Conservation (phyloP, 2,329 filamentous ascomycete species). For the Paecilomyces variotii region DNA sequence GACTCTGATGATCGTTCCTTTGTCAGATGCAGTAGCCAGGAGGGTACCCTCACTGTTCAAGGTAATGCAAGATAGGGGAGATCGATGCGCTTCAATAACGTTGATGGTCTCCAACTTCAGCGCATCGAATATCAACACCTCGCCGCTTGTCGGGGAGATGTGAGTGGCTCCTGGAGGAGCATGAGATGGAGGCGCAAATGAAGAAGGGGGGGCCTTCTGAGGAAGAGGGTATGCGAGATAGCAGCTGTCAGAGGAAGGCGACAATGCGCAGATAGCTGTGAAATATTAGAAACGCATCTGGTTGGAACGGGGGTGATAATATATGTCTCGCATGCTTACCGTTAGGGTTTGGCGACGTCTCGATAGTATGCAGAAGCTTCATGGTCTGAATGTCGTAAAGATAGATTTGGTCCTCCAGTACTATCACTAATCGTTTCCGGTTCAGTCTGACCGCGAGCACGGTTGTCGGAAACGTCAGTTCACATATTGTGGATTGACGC, state of each 20-base stretch:
- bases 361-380: slow-evolving; percentile 85
- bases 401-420: slow-evolving; percentile 94
- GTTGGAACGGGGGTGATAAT: neutral
- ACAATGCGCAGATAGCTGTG: slow-evolving; percentile 78
- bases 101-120: slow-evolving; percentile 86
- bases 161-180: slow-evolving; percentile 69
- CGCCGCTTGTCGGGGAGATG: slow-evolving; percentile 76
- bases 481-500: slow-evolving; percentile 83
- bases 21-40: slow-evolving; percentile 90
- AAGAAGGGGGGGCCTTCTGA: slow-evolving; percentile 47
- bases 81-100: slow-evolving; percentile 89
- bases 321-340: slow-evolving; percentile 34
- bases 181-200: slow-evolving; percentile 61
- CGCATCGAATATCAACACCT: slow-evolving; percentile 89
- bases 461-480: slow-evolving; percentile 95
- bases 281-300: slow-evolving; percentile 7
- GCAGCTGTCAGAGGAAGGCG: slow-evolving; percentile 90
- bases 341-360: slow-evolving; percentile 85
- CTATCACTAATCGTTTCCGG: slow-evolving; percentile 83
- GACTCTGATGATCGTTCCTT: slow-evolving; percentile 92
- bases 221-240: slow-evolving; percentile 91
- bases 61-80: slow-evolving; percentile 81
- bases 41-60: slow-evolving; percentile 88
- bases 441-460: slow-evolving; percentile 91
- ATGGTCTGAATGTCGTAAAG: slow-evolving; percentile 99